These are phyloP conservation scores for Vitis hybrid DNA, from an alignment of 177 flowering plant species.

Conservation along the genomic window DNA sequence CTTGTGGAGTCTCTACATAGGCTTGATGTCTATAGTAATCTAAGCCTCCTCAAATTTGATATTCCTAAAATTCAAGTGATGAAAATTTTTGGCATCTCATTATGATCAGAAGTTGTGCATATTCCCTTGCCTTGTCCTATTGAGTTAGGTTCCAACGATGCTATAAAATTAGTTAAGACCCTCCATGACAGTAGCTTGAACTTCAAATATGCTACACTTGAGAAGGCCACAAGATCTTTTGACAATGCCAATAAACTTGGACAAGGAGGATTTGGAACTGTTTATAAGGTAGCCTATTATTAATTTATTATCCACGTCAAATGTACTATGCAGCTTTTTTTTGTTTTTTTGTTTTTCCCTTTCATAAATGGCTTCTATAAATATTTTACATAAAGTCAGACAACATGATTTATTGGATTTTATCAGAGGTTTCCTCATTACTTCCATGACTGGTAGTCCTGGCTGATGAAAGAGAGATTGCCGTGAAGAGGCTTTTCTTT, in stretches of 20 bases:
- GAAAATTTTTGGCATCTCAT: not conserved
- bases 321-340: not conserved
- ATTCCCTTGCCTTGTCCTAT: conserved; percentile 1
- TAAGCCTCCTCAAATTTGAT: too few species aligned
- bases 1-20: too few species aligned
- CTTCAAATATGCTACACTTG: conserved; percentile 83
- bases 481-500: conserved; percentile 88
- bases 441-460: conserved; percentile 60
- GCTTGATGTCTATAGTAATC: too few species aligned
- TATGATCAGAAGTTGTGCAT: not conserved
- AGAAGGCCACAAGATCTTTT: conserved; percentile 79
- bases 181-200: conserved; percentile 75
- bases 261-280: conserved; percentile 89
- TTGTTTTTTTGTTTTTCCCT: not conserved
- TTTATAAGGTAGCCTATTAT: conserved; percentile 58
- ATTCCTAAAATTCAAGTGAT: too few species aligned
- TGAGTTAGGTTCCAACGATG: conserved; percentile 52
- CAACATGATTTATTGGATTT: not conserved
- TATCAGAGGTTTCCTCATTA: not conserved
- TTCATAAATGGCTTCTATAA: not conserved
- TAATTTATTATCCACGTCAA: not conserved
- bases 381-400: not conserved
- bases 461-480: conserved; percentile 85
- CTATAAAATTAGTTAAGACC: conserved; percentile 49
- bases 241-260: conserved; percentile 71